Base-by-base conservation (phyloP, 2,329 filamentous ascomycete genomes). In the Phyllosticta citrichinensis region DNA sequence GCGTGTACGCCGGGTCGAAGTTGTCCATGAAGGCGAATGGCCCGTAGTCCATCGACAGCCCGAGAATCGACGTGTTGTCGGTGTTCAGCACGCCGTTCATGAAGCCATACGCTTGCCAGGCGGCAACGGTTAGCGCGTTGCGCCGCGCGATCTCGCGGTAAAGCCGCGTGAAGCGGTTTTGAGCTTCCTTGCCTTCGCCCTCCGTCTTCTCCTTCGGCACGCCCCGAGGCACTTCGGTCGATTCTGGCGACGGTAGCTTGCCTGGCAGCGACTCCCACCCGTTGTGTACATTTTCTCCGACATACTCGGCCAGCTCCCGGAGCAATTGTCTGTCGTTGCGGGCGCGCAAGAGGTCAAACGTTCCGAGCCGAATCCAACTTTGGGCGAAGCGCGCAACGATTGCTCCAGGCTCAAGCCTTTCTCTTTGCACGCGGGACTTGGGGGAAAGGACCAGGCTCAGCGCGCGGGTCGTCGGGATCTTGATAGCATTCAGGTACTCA, bases 41-140 rank as follows among this genome's bases (percentile, higher is more conserved):
- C 0, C 94, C 94, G 70, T 92, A 99, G 74, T 99, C 94, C 64
- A 99, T 87, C 5, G 88, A 93, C 0, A 99, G 77, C 0, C 94
- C 94, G 60, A 86, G 86, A 57, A 99, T 82, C 0, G 91, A 96
- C 0, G 94, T 99, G 73, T 99, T 99, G 71, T 99, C 94, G 0
- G 94, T 97, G 75, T 99, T 99, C 62, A 99, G 79, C 3, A 99
- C 94, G 54, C 94, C 94, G 69, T 99, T 99, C 82, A 96, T 97
- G 77, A 99, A 99, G n/a, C 91, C 94, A 69, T 97, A 97, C 0
- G 91, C 91, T 77, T 99, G 95, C 93, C 94, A 97, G 66, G 87
- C 83, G 11, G 94, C 94, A 1, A 97, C 92, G 0, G 89, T 95
- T 62, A 82, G 80, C 1, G 94, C 94, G 70, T 97, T 99, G 33